Base-by-base conservation (phyloP, 2,329 filamentous ascomycete genomes). In the Fusarium solani-melongenae region DNA sequence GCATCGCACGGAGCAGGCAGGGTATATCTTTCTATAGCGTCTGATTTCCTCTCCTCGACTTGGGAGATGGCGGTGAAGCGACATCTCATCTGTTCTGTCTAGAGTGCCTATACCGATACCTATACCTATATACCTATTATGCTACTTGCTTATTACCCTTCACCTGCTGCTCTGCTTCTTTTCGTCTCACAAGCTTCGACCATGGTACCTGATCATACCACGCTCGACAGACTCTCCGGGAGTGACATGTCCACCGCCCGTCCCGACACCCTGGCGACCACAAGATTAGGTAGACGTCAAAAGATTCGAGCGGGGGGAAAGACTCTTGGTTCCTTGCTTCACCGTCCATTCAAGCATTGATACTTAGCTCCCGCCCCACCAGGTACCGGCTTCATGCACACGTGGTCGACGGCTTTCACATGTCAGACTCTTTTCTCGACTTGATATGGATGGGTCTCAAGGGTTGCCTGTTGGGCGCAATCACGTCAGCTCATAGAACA, bases 1-100 rank as follows among this genome's bases (percentile, higher is more conserved):
- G 72, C 72, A 74, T 75, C 49, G 60, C 62, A 68, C 34, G 72
- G 69, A 75, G 72, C 62, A 55, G 63, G 53, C 62, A 69, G 71
- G 61, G 62, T 74, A 41, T n/a, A 58, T 53, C 53, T 61, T 69
- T 51, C 24, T 70, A 36, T 31, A 58, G 33, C 44, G 55, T 72
- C 61, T 20, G 46, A 60, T 34, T 27, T 66, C 39, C 51, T 46
- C 64, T 66, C 39, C 51, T 46, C 62, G 14, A 44, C 17, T 51
- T 51, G 36, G 44, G 41, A 22, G 62, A 20, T n/a, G 22, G 46
- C 17, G 36, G 51, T n/a, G 33, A 63, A 29, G 49, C 22, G 27
- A 34, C 39, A 56, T 53, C 49, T 56, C 34, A 14, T 33, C 27
- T 38, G 49, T 36, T 61, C 55, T 60, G 49, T 59, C 29, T 49